Evolutionary conservation across 352 stramenopile species (phyloP), one percentile per base, ranked within the genome.

Genomic region (Phytophthora pisi): DNA sequence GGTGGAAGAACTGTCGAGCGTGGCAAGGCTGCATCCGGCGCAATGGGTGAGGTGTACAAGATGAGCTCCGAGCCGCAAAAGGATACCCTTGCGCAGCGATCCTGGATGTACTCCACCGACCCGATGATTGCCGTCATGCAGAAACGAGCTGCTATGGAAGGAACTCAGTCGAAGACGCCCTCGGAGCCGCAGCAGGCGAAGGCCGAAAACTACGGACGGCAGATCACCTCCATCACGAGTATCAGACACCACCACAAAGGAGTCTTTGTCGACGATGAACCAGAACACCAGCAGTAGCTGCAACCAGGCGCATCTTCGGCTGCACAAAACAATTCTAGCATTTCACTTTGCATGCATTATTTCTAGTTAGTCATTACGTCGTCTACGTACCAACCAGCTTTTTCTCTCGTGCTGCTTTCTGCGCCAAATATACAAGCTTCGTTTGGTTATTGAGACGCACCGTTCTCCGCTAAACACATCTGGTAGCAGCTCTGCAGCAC

Each of bases 41-140:
- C 75, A 10, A 88, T 87, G 64, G 82, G 84, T 3, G 85, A 95
- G 64, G 71, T 88, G 8, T 92, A 82, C 70, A 78, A 64, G 40
- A 77, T 72, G 26, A 86, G 70, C 54, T 28, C 51, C 0, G 87
- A 95, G 18, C 87, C 87, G 5, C 82, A 95, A 53, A 64, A 72
- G 55, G 87, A 95, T 61, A 93, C 87, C 0, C 70, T 78, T 0
- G 82, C 87, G 15, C 87, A 95, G 51, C 75, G 87, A 30, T 84
- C 87, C 36, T 95, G 85, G 85, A 69, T 92, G 72, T 93, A 93
- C 58, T 90, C 82, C 4, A 81, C 70, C 15, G 82, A 93, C 38
- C 84, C 85, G 1, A 91, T 92, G 80, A 82, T 93, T 26, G 43
- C 46, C 3, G 68, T 66, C 7, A 84, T 86, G 67, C 72, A 83